Conservation (phyloP, 768 basidiomycete species). For the Tylopilus felleus region DNA sequence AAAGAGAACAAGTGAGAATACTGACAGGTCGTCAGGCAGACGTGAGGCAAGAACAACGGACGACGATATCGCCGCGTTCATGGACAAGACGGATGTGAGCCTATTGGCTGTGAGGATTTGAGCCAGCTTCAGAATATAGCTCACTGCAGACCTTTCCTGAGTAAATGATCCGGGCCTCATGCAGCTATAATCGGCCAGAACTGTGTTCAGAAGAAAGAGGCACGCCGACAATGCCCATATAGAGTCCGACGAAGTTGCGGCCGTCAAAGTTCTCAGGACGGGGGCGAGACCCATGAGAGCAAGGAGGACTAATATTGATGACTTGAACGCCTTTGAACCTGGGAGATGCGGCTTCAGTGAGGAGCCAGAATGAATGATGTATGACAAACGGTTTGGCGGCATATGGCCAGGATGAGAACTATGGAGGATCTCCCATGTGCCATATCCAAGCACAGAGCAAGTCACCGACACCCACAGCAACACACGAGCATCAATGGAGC, state of each 20-base stretch:
- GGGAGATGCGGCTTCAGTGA: slow-evolving; percentile 10
- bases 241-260: slow-evolving; percentile 93
- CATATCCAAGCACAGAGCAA: slow-evolving; percentile 59
- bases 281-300: slow-evolving; percentile 88
- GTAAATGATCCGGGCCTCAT: slow-evolving; percentile 40
- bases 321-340: slow-evolving; percentile 75
- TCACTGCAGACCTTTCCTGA: slow-evolving; percentile 54
- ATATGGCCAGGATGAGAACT: slow-evolving; percentile 30
- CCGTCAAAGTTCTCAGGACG: slow-evolving; percentile 86
- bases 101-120: slow-evolving; percentile 40
- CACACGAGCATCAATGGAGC: slow-evolving; percentile 61
- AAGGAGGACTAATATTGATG: slow-evolving; percentile 83
- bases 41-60: slow-evolving; percentile 93
- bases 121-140: slow-evolving; percentile 19
- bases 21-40: slow-evolving; percentile 74
- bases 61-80: slow-evolving; percentile 89
- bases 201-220: slow-evolving; percentile 76
- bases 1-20: slow-evolving; percentile 86
- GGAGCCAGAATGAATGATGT: neutral
- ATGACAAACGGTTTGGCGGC: slow-evolving; percentile 26
- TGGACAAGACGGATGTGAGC: slow-evolving; percentile 78
- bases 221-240: slow-evolving; percentile 93
- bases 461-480: slow-evolving; percentile 63
- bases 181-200: slow-evolving; percentile 80
- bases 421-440: slow-evolving; percentile 57